Base-by-base conservation (phyloP, 805 yeast species). In the Yamadazyma ubonensis region DNA sequence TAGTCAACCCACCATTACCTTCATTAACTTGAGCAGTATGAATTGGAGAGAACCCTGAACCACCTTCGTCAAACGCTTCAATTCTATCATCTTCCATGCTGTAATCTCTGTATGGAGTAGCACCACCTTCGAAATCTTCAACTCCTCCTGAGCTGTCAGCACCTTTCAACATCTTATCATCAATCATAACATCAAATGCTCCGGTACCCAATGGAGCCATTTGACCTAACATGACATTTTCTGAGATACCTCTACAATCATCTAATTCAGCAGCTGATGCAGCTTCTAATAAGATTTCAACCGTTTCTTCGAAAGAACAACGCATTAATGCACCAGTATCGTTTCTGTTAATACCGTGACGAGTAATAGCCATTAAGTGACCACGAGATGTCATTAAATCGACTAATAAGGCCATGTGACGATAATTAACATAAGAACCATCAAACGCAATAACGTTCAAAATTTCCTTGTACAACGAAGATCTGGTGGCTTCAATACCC, bases 321-420 rank as follows among this genome's bases (percentile, higher is more conserved):
- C 99, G 81, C 99, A 93, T 93, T 59, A 93, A 76, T 2, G 99
- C 99, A 68, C 99, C 99, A 21, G 99, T 93, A 51, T 93, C 96
- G 27, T 96, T 86, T 70, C 99, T 83, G 67, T 93, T 93, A 67
- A 93, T 91, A 78, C 99, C 99, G 61, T 93, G 99, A 78, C 99
- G 95, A 31, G 98, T 91, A 56, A 93, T 90, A 29, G 99, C 98
- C 86, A 95, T 91, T 65, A 93, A 75, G 59, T 91, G 96, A 57
- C 99, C 99, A 59, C 96, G 83, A 28, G 96, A 86, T 2, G 99
- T 93, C 99, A 93, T 93, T 27, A 90, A 95, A 71, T 93, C 99
- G 43, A 93, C 98, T 55, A 93, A 75, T 54, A 93, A 72, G 4
- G 99, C 97, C 93, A 93, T 84, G 58, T 93, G 99, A 70, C 99